phyloP scores from a whole-genome alignment of 2,329 filamentous ascomycete genomes.

The Fusarium kyushuense region DNA sequence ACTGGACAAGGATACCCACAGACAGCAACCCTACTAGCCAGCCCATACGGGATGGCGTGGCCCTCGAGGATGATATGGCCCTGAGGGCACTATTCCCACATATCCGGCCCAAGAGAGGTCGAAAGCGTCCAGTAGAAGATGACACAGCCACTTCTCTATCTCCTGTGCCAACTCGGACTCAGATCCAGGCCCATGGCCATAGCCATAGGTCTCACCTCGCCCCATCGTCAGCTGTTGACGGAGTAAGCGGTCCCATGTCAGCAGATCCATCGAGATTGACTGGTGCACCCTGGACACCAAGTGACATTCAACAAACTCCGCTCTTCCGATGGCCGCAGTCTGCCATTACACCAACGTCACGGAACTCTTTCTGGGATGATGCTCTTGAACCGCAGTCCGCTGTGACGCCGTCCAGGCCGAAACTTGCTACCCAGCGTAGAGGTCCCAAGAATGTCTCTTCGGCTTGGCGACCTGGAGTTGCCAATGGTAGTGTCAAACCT shows the following conservation, averaged over 20 bases:
- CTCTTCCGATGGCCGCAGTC: slow-evolving; percentile 80
- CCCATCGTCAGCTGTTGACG: slow-evolving; percentile 61
- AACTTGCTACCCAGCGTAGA: slow-evolving; percentile 67
- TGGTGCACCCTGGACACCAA: slow-evolving; percentile 50
- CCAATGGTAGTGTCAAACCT: slow-evolving; percentile 74
- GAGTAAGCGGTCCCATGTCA: slow-evolving; percentile 61
- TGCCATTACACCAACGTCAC: slow-evolving; percentile 76
- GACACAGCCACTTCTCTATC: slow-evolving; percentile 58
- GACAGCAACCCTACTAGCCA: slow-evolving; percentile 72
- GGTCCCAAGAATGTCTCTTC: slow-evolving; percentile 89
- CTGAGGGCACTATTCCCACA: slow-evolving; percentile 86
- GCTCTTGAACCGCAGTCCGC: slow-evolving; percentile 76
- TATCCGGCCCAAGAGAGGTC: slow-evolving; percentile 71
- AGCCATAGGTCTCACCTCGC: slow-evolving; percentile 73
- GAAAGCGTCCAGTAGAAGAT: slow-evolving; percentile 73
- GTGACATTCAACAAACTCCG: slow-evolving; percentile 66
- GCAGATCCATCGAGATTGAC: slow-evolving; percentile 59
- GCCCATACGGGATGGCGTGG: slow-evolving; percentile 81
- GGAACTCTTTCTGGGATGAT: slow-evolving; percentile 67
- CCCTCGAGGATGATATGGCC: slow-evolving; percentile 88
- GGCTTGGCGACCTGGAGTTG: slow-evolving; percentile 80
- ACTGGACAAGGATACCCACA: slow-evolving; percentile 81
- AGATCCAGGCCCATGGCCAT: slow-evolving; percentile 71
- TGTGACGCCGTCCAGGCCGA: slow-evolving; percentile 72
- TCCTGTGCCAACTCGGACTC: slow-evolving; percentile 56